Percentiles rank a stretch among this genome's conserved stretches.
These are phyloP conservation scores for Gautieria morchelliformis DNA, from an alignment of 768 basidiomycete genomes.

Conservation along the genomic window DNA sequence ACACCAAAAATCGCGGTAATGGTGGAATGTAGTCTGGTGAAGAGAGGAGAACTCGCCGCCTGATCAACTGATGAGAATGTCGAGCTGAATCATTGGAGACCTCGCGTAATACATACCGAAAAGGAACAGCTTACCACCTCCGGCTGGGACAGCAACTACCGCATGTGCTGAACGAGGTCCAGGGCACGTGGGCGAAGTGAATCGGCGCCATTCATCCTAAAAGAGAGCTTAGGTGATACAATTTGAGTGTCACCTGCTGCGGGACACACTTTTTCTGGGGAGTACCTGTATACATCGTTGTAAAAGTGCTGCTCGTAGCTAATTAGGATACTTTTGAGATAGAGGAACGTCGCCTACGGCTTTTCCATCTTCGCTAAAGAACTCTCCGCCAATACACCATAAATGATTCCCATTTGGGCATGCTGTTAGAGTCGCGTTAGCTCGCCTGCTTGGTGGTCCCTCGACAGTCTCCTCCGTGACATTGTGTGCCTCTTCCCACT, in stretches of 20 bases:
- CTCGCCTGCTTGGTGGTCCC: conserved; percentile 74
- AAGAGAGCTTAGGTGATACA: not conserved
- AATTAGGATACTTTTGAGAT: not conserved
- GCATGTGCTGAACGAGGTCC: conserved; percentile 86
- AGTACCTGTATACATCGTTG: conserved; percentile 80
- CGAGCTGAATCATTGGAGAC: not conserved
- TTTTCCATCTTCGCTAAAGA: conserved; percentile 77
- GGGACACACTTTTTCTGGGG: conserved; percentile 58
- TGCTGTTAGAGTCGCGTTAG: conserved; percentile 72
- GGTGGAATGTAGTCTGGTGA: conserved; percentile 76
- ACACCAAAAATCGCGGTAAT: conserved; percentile 84
- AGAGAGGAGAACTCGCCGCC: conserved; percentile 83
- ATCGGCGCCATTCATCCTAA: conserved; percentile 84
- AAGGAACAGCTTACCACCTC: conserved; percentile 80
- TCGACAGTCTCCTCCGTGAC: conserved; percentile 81
- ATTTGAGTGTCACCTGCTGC: not conserved
- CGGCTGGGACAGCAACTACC: conserved; percentile 58
- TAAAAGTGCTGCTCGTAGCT: conserved; percentile 56
- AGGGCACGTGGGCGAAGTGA: conserved; percentile 75
- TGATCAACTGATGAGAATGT: conserved; percentile 16
- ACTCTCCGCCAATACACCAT: conserved; percentile 82
- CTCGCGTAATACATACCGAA: conserved; percentile 41
- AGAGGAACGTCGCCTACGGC: conserved; percentile 37
- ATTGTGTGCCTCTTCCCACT: conserved; percentile 75
- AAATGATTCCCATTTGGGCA: conserved; percentile 76